Conservation (phyloP, 441 rosid species). For the Pelargonium fulgidum region DNA sequence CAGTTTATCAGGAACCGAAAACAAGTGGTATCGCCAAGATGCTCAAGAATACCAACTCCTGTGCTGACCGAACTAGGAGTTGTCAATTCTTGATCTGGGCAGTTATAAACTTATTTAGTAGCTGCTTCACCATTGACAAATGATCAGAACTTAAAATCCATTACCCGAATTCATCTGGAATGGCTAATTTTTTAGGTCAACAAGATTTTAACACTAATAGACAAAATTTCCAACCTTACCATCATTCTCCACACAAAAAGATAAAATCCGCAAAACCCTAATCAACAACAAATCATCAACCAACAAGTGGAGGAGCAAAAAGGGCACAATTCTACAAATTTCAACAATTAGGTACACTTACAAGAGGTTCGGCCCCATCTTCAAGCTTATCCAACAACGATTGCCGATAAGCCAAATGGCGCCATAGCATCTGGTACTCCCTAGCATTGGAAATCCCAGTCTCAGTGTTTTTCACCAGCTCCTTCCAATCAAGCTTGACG, state of each 20-base stretch:
- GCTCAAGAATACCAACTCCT: neutral
- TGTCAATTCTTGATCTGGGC: neutral
- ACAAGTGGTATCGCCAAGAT: neutral
- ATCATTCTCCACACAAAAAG: neutral
- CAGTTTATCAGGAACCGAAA: neutral
- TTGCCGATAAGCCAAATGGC: slow-evolving; percentile 10
- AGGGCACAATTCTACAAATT: neutral
- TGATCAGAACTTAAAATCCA: neutral
- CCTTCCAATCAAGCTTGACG: slow-evolving; percentile 12
- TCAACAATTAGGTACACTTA: slow-evolving; percentile 1
- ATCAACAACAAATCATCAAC: neutral
- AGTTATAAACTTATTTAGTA: neutral
- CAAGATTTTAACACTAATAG: neutral
- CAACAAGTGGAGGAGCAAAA: neutral
- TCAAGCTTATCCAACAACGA: neutral
- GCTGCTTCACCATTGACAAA: neutral
- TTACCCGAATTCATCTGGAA: neutral
- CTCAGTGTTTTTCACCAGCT: slow-evolving; percentile 10
- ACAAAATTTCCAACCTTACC: neutral
- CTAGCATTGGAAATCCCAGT: slow-evolving; percentile 15
- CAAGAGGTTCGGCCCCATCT: slow-evolving; percentile 3
- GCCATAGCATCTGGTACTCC: slow-evolving; percentile 17
- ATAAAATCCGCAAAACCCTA: neutral
- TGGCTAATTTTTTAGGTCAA: neutral
- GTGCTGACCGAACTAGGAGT: neutral